Conservation (phyloP, 169 alveolate species). For the Plasmodium knowlesi region DNA sequence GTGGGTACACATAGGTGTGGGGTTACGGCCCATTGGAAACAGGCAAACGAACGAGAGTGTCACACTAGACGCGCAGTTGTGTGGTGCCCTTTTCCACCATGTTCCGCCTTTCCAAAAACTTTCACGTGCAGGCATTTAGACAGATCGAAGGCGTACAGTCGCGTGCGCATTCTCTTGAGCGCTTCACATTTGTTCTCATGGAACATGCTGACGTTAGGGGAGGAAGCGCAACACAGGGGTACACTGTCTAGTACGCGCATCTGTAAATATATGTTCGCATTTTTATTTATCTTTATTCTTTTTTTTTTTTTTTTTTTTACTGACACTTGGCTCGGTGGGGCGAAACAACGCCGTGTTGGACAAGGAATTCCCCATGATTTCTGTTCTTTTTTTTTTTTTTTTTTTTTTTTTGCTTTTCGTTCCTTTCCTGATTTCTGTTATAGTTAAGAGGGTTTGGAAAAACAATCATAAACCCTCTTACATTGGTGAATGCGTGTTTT, state of each 20-base stretch:
- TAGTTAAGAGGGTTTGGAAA: background rate
- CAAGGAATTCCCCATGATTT: constrained; percentile 40
- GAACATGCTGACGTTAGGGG: background rate
- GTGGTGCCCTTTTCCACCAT: background rate
- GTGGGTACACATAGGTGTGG: background rate
- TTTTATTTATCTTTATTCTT: background rate
- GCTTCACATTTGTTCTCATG: background rate
- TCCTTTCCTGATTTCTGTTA: constrained; percentile 1
- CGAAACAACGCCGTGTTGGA: constrained; percentile 64
- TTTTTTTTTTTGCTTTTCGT: background rate
- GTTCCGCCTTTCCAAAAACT: background rate
- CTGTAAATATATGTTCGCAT: background rate
- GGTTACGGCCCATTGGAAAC: background rate
- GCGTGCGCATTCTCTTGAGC: background rate
- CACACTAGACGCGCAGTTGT: background rate
- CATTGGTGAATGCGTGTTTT: background rate
- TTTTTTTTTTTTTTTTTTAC: constrained; percentile 9
- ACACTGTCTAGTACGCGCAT: background rate
- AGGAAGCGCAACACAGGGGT: background rate
- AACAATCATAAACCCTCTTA: background rate
- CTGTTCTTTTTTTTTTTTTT: background rate
- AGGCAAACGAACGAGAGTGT: background rate
- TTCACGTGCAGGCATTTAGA: background rate
- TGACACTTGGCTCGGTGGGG: constrained; percentile 69
- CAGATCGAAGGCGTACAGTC: background rate